Evolutionary conservation across 805 yeast species (phyloP).

Genomic region (Teunomyces kruisii): DNA sequence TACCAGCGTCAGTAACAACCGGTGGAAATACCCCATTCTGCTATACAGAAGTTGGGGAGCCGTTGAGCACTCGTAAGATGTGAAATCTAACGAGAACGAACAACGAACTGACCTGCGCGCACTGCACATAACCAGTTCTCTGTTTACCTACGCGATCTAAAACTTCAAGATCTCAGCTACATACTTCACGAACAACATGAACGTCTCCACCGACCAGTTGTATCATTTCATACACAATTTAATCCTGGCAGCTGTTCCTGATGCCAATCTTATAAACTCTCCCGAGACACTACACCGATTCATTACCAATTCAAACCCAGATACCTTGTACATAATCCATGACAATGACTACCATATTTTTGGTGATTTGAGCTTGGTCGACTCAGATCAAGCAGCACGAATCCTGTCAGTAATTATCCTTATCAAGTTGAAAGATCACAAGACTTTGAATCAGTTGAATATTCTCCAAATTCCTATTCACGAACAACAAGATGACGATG

Average conservation of each 20-base stretch:
- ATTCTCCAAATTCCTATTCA: constrained; percentile 32
- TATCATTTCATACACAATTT: constrained; percentile 10
- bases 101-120: not conserved
- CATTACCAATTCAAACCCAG: constrained; percentile 18
- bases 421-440: constrained; percentile 42
- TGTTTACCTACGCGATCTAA: not conserved
- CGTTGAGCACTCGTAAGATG: no score
- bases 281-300: constrained; percentile 14
- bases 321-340: constrained; percentile 19
- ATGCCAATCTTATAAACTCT: constrained; percentile 4
- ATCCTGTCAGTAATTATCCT: constrained; percentile 31
- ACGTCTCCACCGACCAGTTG: constrained; percentile 9
- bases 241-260: constrained; percentile 7
- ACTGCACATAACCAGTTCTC: not conserved
- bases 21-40: no score
- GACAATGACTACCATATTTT: constrained; percentile 10
- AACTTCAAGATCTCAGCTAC: not conserved
- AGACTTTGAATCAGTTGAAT: constrained; percentile 33
- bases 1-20: no score
- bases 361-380: constrained; percentile 9
- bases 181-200: not conserved
- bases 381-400: not conserved
- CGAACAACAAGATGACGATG: constrained; percentile 3
- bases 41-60: no score
- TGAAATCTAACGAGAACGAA: no score